Conservation (phyloP, 1,284 basidiomycete species). For the Tremellales sp. region DNA sequence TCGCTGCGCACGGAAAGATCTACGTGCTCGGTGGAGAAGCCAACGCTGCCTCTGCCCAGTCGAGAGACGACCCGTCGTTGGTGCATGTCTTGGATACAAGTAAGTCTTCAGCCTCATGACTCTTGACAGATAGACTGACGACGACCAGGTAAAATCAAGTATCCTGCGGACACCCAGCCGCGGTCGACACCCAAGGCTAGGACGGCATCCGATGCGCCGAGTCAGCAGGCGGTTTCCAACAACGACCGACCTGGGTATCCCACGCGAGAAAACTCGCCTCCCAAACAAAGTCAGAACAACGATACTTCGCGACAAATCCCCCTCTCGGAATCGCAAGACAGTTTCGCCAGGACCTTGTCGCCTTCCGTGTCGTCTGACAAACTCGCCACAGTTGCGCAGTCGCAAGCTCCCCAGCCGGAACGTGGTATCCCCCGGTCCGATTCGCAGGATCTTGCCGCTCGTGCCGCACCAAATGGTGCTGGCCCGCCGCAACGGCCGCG, state of each 20-base stretch:
- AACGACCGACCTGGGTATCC: conserved; percentile 7
- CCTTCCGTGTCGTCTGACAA: conserved; percentile 23
- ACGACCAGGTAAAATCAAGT: conserved; percentile 76
- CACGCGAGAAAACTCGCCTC: conserved; percentile 2
- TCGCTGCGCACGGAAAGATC: conserved; percentile 79
- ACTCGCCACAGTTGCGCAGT: conserved; percentile 6
- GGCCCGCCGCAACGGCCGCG: conserved; percentile 59
- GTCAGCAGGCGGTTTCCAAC: conserved; percentile 33
- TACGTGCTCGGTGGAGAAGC: conserved; percentile 95
- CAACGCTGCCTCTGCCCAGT: conserved; percentile 37
- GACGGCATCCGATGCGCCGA: conserved; percentile 10
- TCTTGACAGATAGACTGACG: conserved; percentile 8
- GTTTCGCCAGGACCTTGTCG: conserved; percentile 29
- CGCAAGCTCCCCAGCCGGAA: conserved; percentile 6
- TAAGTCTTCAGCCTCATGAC: conserved; percentile 50
- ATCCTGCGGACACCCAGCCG: conserved; percentile 57
- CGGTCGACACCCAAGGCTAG: conserved; percentile 15
- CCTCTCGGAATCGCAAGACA: conserved; percentile 31
- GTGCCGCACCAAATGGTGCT: conserved; percentile 26
- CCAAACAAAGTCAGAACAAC: conserved; percentile 7
- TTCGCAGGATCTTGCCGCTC: conserved; percentile 10
- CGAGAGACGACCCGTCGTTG: conserved; percentile 71
- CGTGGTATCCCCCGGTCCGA: conserved; percentile 12
- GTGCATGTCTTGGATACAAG: conserved; percentile 92
- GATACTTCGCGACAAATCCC: conserved; percentile 13